A percentile compares a stretch with the other conserved stretches of the same genome.
Conservation (phyloP, 345 rosid species). For the Lumnitzera racemosa region DNA sequence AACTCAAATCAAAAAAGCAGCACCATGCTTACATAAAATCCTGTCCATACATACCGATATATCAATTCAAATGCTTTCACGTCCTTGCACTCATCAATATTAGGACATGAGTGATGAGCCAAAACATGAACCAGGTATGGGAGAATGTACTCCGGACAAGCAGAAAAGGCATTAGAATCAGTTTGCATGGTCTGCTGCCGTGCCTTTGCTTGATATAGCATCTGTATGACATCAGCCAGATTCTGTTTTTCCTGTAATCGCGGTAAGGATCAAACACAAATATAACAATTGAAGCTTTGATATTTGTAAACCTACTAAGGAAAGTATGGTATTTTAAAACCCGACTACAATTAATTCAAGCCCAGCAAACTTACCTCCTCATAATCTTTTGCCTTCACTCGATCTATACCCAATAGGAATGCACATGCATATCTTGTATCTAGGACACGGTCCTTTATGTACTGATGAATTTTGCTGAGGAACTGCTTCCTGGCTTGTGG, state of each 20-base stretch:
- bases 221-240: constrained; percentile 76
- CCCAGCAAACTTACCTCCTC: constrained; percentile 54
- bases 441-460: constrained; percentile 74
- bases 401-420: constrained; percentile 47
- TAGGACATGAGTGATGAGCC: constrained; percentile 85
- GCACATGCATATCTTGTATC: constrained; percentile 90
- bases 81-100: constrained; percentile 72
- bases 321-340: constrained; percentile 1
- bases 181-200: constrained; percentile 54
- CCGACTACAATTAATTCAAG: neutral
- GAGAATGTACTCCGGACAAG: constrained; percentile 62
- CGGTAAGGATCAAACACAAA: constrained; percentile 6
- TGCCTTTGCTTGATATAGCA: constrained; percentile 68
- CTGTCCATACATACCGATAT: constrained; percentile 46
- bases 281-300: neutral
- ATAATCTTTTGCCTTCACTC: constrained; percentile 34
- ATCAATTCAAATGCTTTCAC: constrained; percentile 67
- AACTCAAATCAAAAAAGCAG: too few species aligned
- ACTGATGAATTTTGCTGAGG: constrained; percentile 83
- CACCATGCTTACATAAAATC: neutral
- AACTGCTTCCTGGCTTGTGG: constrained; percentile 68
- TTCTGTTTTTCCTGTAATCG: constrained; percentile 76
- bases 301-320: constrained; percentile 1
- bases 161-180: constrained; percentile 46
- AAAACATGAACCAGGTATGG: constrained; percentile 72